Evolutionary conservation across 192 early-diverging fungal genomes (phyloP).

Genomic region (Coemansia aciculifera): DNA sequence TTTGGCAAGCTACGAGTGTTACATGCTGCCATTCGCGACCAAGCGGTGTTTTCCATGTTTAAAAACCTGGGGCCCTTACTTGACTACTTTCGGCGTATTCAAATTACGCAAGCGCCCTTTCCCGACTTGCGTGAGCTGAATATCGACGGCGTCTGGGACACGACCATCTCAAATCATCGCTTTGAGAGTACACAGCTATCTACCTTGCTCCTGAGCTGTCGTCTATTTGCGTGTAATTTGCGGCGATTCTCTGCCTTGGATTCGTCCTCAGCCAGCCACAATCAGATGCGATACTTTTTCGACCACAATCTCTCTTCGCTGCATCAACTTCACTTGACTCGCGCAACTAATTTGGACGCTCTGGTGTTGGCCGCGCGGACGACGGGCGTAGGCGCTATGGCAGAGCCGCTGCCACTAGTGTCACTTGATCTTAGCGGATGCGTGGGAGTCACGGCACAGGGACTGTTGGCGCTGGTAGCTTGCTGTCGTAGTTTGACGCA

Average conservation of each 20-base stretch:
- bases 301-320: constrained; percentile 22
- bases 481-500: constrained; percentile 29
- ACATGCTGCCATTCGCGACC: constrained; percentile 36
- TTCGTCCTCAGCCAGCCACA: background rate
- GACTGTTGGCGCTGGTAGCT: constrained; percentile 16
- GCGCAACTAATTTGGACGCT: constrained; percentile 6
- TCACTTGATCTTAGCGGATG: constrained; percentile 45
- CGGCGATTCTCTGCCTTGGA: constrained; percentile 32
- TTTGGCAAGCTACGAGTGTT: constrained; percentile 31
- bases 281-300: constrained; percentile 8
- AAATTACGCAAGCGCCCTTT: constrained; percentile 17
- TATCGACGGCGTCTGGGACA: constrained; percentile 40
- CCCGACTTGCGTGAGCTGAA: constrained; percentile 33
- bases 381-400: background rate
- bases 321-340: constrained; percentile 28
- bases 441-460: constrained; percentile 17
- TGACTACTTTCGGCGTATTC: constrained; percentile 23
- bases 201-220: constrained; percentile 6
- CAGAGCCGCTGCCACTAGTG: constrained; percentile 15
- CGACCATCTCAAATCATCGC: constrained; percentile 6
- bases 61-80: constrained; percentile 23
- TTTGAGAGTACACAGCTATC: constrained; percentile 14
- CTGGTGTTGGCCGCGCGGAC: background rate
- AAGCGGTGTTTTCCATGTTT: constrained; percentile 15
- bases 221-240: constrained; percentile 17